A percentile compares a stretch with the other conserved stretches of the same genome.
These are phyloP conservation scores for Camptophora hylomeconis DNA, from an alignment of 2,329 filamentous ascomycete genomes.

Conservation along the genomic window DNA sequence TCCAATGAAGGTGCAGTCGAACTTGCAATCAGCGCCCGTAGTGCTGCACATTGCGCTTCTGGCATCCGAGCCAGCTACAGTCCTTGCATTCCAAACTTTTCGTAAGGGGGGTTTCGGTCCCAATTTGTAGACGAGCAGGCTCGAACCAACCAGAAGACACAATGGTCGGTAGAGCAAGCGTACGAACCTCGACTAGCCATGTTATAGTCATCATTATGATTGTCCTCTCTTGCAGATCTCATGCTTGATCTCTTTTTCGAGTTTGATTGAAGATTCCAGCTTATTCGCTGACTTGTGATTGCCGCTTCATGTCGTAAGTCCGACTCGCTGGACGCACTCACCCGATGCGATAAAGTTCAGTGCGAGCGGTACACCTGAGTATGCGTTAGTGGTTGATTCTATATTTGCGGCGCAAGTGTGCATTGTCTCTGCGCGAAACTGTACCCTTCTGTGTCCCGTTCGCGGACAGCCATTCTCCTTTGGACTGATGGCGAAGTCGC, in stretches of 20 bases:
- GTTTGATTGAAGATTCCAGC: neutral
- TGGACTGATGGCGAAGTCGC: conserved; percentile 47
- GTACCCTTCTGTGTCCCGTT: conserved; percentile 78
- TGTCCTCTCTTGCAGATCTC: conserved; percentile 11
- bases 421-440: conserved; percentile 18
- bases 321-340: conserved; percentile 45
- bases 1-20: conserved; percentile 1
- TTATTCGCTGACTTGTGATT: conserved; percentile 31
- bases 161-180: conserved; percentile 15
- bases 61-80: conserved; percentile 5
- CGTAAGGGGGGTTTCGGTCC: too few species aligned
- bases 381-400: conserved; percentile 1
- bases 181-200: conserved; percentile 19
- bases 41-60: conserved; percentile 47
- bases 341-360: conserved; percentile 85
- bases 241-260: neutral
- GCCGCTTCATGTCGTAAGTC: conserved; percentile 43
- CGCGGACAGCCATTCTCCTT: conserved; percentile 58
- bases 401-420: neutral
- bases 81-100: too few species aligned
- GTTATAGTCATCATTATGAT: conserved; percentile 26
- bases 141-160: conserved; percentile 2
- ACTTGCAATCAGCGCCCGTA: conserved; percentile 62
- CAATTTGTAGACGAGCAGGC: too few species aligned
- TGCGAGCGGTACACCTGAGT: conserved; percentile 62